Base-by-base conservation (phyloP, 2,329 filamentous ascomycete genomes). In the Colletotrichum musicola region DNA sequence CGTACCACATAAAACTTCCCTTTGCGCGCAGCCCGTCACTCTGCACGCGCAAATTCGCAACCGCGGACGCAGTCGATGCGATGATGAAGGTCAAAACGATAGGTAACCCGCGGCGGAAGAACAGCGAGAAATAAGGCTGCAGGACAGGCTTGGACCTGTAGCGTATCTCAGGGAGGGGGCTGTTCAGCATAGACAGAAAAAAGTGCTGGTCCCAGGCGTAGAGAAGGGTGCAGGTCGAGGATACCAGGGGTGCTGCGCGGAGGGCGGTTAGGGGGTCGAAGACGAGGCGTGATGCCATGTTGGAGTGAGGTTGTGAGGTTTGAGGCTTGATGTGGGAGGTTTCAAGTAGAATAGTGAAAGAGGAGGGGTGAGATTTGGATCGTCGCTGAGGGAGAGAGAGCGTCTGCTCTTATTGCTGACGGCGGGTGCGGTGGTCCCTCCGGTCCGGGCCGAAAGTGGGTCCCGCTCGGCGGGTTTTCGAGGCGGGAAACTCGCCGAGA, bases 171-270 rank as follows among this genome's bases (percentile, higher is more conserved):
- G 7, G 30, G 7, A 10, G 10, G 30, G 55, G 67, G 47, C 35
- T 51, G 53, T 59, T 68, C 22, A 75, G 70, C 12, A 67, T 46
- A 46, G 42, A 25, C 53, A 68, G 68, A 47, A 71, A 73, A 16
- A 71, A 56, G 50, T 65, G 47, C 7, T 73, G 75, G 68, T 75
- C 74, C 46, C 69, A 69, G 18, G 76, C 71, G 59, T 71, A 78
- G 63, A 74, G 73, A 3, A 78, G 72, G 1, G 75, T 73, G 51
- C 72, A 72, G 38, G 77, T 75, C 7, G 74, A 74, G 30, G 73
- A 75, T 47, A 79, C 47, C 7, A 79, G 72, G 7, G 77, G 77
- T 4, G 76, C 72, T 16, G 76, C 54, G 30, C 75, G 72, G n/a
- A 79, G 73, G 12, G 72, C 68, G 47, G 57, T 63, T n/a, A 68